Percentiles rank a stretch among this genome's conserved stretches.
These are phyloP conservation scores for Pseudozyma flocculosa DNA, from an alignment of 1,284 basidiomycete genomes.

Conservation along the genomic window DNA sequence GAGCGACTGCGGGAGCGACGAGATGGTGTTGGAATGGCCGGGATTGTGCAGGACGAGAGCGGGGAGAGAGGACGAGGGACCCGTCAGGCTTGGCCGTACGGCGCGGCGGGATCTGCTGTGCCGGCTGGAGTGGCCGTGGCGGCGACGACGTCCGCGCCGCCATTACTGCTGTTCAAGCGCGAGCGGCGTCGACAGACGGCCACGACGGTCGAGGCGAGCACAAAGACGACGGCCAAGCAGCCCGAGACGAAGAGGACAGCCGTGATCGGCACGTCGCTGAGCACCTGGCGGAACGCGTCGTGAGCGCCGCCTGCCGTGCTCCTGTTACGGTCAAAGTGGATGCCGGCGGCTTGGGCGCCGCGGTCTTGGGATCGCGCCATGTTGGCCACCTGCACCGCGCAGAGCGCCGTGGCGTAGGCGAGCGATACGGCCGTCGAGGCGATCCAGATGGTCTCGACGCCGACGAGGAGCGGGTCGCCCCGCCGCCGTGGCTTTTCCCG, in stretches of 20 bases:
- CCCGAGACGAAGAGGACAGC: slow-evolving; percentile 2
- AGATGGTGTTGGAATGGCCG: too few species aligned
- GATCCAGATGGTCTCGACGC: not conserved
- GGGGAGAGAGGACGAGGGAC: too few species aligned
- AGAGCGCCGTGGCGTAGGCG: slow-evolving; percentile 6
- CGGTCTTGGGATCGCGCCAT: slow-evolving; percentile 3
- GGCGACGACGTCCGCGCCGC: too few species aligned
- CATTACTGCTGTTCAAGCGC: too few species aligned
- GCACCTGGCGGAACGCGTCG: slow-evolving; percentile 3
- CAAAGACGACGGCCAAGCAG: not conserved
- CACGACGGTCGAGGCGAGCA: too few species aligned
- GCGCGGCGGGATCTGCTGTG: too few species aligned
- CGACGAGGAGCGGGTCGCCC: not conserved
- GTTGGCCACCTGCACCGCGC: slow-evolving; percentile 2
- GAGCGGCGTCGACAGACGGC: too few species aligned
- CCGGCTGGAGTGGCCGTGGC: too few species aligned
- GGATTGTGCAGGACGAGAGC: too few species aligned
- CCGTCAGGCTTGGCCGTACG: too few species aligned
- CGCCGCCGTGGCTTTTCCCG: too few species aligned
- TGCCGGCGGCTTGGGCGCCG: slow-evolving; percentile 9
- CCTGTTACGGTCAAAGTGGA: slow-evolving; percentile 11
- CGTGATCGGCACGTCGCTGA: slow-evolving; percentile 11
- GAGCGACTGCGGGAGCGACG: too few species aligned
- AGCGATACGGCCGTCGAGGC: not conserved
- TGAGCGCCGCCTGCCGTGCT: not conserved